Percentiles rank a stretch among this genome's conserved stretches.
phyloP scores from a whole-genome alignment of 805 yeast species.

The Candida tallmaniae region DNA sequence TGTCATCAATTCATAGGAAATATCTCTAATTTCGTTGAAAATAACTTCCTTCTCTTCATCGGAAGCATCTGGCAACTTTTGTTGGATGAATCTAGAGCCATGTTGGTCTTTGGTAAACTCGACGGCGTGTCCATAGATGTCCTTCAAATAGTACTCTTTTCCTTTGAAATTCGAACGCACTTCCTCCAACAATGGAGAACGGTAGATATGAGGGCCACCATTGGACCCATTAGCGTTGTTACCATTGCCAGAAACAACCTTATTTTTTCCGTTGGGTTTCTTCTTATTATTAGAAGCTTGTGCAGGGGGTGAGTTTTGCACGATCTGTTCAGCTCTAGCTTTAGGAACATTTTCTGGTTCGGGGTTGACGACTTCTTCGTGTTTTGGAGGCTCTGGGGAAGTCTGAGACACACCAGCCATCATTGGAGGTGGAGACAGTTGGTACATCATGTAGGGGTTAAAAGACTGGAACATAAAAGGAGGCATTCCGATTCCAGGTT shows the following conservation, averaged over 20 bases:
- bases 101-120: slow-evolving; percentile 96
- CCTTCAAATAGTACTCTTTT: slow-evolving; percentile 59
- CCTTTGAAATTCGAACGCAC: slow-evolving; percentile 64
- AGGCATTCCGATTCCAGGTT: slow-evolving; percentile 32
- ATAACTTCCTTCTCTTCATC: slow-evolving; percentile 73
- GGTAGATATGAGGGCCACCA: slow-evolving; percentile 46
- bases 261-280: neutral
- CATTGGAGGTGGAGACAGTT: slow-evolving; percentile 19
- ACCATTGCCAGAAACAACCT: slow-evolving; percentile 3
- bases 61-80: slow-evolving; percentile 61
- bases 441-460: slow-evolving; percentile 42
- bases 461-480: slow-evolving; percentile 48
- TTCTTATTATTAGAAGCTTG: neutral
- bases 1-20: slow-evolving; percentile 76
- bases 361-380: slow-evolving; percentile 4
- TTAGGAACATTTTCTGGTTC: neutral
- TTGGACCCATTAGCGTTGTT: slow-evolving; percentile 6
- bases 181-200: slow-evolving; percentile 81
- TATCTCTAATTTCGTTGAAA: slow-evolving; percentile 76
- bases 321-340: neutral
- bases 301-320: slow-evolving; percentile 4
- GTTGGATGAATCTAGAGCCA: slow-evolving; percentile 96
- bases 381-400: neutral
- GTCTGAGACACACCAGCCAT: slow-evolving; percentile 1
- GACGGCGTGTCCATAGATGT: slow-evolving; percentile 79